phyloP scores from a whole-genome alignment of 768 basidiomycete species.

The Phanerochaete sordida region DNA sequence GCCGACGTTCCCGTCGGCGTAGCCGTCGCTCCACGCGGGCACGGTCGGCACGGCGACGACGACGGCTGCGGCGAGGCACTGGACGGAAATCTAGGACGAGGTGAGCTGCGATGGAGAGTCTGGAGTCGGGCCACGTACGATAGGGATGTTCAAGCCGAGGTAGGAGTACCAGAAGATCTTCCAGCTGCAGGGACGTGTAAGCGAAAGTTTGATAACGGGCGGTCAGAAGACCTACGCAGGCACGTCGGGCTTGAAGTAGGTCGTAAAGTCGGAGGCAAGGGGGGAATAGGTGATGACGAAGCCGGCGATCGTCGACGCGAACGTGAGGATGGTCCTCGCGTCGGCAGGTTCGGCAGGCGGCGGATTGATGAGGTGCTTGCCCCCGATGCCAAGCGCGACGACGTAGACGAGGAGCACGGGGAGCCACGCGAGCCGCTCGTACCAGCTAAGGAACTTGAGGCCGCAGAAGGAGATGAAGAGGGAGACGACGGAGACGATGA shows the following conservation, averaged over 20 bases:
- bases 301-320: conserved; percentile 68
- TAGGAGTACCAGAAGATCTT: conserved; percentile 65
- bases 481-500: conserved; percentile 68
- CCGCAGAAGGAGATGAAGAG: conserved; percentile 72
- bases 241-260: conserved; percentile 57
- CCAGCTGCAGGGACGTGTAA: conserved; percentile 33
- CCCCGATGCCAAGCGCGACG: conserved; percentile 70
- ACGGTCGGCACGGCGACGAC: conserved; percentile 52
- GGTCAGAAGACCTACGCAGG: conserved; percentile 41
- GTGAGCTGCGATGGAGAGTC: not conserved
- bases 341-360: conserved; percentile 51
- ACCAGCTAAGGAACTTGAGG: conserved; percentile 59
- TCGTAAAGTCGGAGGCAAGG: conserved; percentile 71
- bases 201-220: not conserved
- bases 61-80: conserved; percentile 68
- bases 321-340: conserved; percentile 53
- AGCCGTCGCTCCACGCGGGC: conserved; percentile 53
- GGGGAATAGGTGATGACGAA: conserved; percentile 64
- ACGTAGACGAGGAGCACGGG: conserved; percentile 74
- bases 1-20: conserved; percentile 52
- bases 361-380: conserved; percentile 56
- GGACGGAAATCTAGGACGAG: conserved; percentile 31
- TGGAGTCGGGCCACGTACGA: conserved; percentile 41
- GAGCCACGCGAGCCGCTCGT: conserved; percentile 70
- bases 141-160: conserved; percentile 58